Percentiles rank a stretch among this genome's conserved stretches.
Conservation (phyloP, 2,329 filamentous ascomycete species). For the Xylariales sp. region DNA sequence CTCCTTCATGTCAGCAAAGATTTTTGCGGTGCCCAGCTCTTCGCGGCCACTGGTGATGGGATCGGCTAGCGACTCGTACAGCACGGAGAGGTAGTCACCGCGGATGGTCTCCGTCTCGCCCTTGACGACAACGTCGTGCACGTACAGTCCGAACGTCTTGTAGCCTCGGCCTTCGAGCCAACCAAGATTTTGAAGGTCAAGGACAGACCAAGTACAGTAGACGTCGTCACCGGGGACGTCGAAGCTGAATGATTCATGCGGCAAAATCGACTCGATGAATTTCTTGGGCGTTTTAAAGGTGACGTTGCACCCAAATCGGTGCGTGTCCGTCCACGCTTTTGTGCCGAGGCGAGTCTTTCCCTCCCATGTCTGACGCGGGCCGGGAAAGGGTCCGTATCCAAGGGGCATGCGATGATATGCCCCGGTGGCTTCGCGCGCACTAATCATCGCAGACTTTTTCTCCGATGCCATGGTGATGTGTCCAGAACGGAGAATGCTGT, state of each 20-base stretch:
- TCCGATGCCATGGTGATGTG: too few species aligned
- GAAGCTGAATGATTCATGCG: slow-evolving; percentile 37
- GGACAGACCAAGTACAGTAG: slow-evolving; percentile 37
- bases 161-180: slow-evolving; percentile 61
- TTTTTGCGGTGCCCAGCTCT: slow-evolving; percentile 58
- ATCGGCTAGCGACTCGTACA: slow-evolving; percentile 56
- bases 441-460: too few species aligned
- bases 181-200: slow-evolving; percentile 43
- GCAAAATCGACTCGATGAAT: slow-evolving; percentile 43
- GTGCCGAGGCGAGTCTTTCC: too few species aligned
- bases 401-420: too few species aligned
- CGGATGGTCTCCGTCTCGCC: slow-evolving; percentile 40
- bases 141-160: slow-evolving; percentile 53
- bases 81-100: slow-evolving; percentile 51
- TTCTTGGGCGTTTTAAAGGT: slow-evolving; percentile 47
- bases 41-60: slow-evolving; percentile 56
- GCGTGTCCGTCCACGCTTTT: slow-evolving; percentile 17
- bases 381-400: slow-evolving; percentile 41
- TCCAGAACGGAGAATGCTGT: too few species aligned
- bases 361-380: slow-evolving; percentile 39
- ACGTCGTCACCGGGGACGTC: slow-evolving; percentile 37
- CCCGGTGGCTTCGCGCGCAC: too few species aligned
- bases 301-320: slow-evolving; percentile 27
- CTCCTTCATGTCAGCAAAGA: slow-evolving; percentile 47
- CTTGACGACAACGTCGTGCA: slow-evolving; percentile 54